Conservation (phyloP, 768 basidiomycete species). For the Porpolomopsis calyptriformis region DNA sequence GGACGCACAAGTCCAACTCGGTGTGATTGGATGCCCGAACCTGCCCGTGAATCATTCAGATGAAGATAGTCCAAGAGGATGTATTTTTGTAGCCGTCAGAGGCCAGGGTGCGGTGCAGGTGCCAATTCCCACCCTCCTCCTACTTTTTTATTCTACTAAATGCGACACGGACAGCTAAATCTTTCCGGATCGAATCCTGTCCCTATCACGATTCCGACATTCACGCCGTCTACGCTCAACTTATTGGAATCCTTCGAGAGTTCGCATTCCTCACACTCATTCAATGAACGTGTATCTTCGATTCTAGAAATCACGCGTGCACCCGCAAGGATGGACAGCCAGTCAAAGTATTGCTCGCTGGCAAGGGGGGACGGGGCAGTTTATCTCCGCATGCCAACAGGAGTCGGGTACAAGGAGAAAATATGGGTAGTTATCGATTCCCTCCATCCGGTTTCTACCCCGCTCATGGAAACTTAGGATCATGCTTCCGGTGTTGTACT, state of each 20-base stretch:
- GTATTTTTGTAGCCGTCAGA: conserved; percentile 77
- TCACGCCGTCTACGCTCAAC: conserved; percentile 38
- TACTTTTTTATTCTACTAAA: background rate
- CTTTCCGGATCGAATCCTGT: conserved; percentile 40
- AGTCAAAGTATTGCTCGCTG: conserved; percentile 88
- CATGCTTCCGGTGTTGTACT: conserved; percentile 83
- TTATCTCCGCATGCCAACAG: conserved; percentile 73
- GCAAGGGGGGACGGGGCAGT: conserved; percentile 77
- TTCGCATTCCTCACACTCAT: conserved; percentile 81
- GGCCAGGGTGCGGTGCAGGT: conserved; percentile 79
- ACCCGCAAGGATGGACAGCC: conserved; percentile 85
- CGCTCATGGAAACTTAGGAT: conserved; percentile 39
- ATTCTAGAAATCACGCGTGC: conserved; percentile 53
- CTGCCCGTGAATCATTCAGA: conserved; percentile 46
- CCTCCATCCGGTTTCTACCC: background rate
- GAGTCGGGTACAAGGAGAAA: conserved; percentile 77
- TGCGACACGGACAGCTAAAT: conserved; percentile 30
- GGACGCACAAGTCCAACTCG: conserved; percentile 67
- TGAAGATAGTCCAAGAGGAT: conserved; percentile 57
- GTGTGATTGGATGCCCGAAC: conserved; percentile 90
- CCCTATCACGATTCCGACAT: conserved; percentile 42
- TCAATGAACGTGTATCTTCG: conserved; percentile 63
- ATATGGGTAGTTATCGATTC: conserved; percentile 64
- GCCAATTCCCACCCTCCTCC: conserved; percentile 3
- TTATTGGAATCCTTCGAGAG: conserved; percentile 92